phyloP scores from a whole-genome alignment of 345 rosid species.

The Firmiana major region DNA sequence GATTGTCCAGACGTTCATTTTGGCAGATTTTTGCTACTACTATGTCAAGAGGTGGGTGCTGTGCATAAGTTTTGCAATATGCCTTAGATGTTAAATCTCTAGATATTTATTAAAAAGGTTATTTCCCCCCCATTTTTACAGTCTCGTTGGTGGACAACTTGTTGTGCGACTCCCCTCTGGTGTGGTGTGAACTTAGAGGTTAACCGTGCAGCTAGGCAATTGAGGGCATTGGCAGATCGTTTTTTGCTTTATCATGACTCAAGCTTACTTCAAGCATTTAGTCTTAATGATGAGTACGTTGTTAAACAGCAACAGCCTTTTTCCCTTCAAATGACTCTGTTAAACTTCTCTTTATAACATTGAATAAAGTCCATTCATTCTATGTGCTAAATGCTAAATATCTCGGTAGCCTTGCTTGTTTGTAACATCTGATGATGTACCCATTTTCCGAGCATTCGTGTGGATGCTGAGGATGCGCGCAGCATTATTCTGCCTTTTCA shows the following conservation, averaged over 20 bases:
- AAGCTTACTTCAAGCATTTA: neutral
- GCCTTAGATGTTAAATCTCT: neutral
- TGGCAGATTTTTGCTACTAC: conserved; percentile 91
- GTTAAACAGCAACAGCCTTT: neutral
- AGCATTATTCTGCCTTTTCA: neutral
- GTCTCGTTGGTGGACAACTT: conserved; percentile 83
- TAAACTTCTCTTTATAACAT: neutral
- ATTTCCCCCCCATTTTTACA: conserved; percentile 24
- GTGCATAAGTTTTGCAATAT: neutral
- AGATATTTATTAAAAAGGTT: neutral
- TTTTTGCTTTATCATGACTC: neutral
- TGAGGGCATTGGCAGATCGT: neutral
- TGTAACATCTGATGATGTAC: neutral
- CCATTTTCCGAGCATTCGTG: neutral
- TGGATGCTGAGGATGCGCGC: neutral
- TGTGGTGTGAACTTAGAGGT: conserved; percentile 43
- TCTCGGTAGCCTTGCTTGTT: neutral
- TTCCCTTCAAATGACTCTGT: neutral
- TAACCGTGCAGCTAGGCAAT: neutral
- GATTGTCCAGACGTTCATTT: conserved; percentile 82
- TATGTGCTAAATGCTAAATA: neutral
- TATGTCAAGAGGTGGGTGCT: conserved; percentile 61
- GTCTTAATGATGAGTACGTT: neutral
- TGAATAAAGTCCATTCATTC: neutral
- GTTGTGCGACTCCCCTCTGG: conserved; percentile 91